These are phyloP conservation scores for Neurospora sp. DNA, from an alignment of 495 filamentous ascomycete species.

Conservation along the genomic window DNA sequence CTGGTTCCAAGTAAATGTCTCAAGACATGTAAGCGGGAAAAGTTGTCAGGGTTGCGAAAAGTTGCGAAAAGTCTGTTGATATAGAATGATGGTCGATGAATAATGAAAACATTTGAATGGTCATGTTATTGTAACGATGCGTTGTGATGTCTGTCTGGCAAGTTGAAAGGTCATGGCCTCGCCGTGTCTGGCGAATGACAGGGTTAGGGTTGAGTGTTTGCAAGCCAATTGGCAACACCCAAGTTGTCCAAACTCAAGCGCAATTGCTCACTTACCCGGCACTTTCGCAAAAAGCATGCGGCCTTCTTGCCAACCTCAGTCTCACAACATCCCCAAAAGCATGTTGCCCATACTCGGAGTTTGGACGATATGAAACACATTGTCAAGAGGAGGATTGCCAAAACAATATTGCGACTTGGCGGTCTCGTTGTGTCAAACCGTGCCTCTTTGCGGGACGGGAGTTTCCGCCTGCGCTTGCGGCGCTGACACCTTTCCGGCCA, in stretches of 20 bases:
- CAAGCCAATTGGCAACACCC: not conserved
- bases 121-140: not conserved
- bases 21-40: not conserved
- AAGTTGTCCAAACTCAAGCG: not conserved
- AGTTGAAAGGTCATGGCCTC: not conserved
- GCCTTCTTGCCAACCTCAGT: not conserved
- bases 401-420: no score
- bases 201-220: not conserved
- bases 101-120: not conserved
- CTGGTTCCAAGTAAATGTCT: slow-evolving; percentile 16
- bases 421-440: no score
- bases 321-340: not conserved
- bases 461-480: not conserved
- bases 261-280: not conserved
- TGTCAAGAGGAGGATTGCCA: not conserved
- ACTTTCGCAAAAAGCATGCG: not conserved
- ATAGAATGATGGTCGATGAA: not conserved
- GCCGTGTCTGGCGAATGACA: not conserved
- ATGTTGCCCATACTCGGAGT: not conserved
- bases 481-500: not conserved
- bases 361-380: not conserved
- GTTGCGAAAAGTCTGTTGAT: not conserved
- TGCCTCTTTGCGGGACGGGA: not conserved
- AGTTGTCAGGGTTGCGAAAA: not conserved
- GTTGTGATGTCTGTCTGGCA: no score